Base-by-base conservation (phyloP, 345 rosid species). In the Litchi chinensis region DNA sequence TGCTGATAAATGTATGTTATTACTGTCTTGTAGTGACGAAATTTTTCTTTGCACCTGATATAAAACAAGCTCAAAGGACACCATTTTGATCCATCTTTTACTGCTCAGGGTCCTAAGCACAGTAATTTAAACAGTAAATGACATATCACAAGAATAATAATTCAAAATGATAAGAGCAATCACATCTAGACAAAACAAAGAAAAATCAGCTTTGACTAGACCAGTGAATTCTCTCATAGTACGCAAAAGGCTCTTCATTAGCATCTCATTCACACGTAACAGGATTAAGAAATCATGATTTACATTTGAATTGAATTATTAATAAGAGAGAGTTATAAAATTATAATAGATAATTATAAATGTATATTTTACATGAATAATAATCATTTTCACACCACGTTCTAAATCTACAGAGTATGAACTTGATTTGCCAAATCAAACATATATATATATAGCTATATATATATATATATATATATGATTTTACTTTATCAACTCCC, bases 371-470 rank as follows among this genome's bases (percentile, higher is more conserved):
- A 28, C 19, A 70, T 21, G 12, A 10, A 71, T 2, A 52, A 54
- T 32, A 37, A 57, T 37, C 8, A 37, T n/a, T 26, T 39, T 59
- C 52, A 59, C 62, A 40, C 63, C 70, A 75, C 6, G 46, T 11
- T 11, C 11, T 46, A 32, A 32, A 46, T 68, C 8, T 62, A 71
- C 54, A 59, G 65, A 68, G 70, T 52, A 64, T 66, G 78, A 73
- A 46, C 26, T 67, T 37, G 72, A 66, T 28, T 22, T 72, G 60
- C 64, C 73, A 79, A 19, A 66, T 75, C 75, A 66, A 50, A 10
- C 76, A 77, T 52, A 59, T 71, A 82, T 74, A 26, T 54, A n/a
- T 32, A 15, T 13, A 26, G n/a, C n/a, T 74, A 1, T 54, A n/a
- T 21, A 15, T 13, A 77, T 52, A 59, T 71, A 82, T 74, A 26